Evolutionary conservation across 768 basidiomycete genomes (phyloP).

Genomic region (Leccinum imitatum): DNA sequence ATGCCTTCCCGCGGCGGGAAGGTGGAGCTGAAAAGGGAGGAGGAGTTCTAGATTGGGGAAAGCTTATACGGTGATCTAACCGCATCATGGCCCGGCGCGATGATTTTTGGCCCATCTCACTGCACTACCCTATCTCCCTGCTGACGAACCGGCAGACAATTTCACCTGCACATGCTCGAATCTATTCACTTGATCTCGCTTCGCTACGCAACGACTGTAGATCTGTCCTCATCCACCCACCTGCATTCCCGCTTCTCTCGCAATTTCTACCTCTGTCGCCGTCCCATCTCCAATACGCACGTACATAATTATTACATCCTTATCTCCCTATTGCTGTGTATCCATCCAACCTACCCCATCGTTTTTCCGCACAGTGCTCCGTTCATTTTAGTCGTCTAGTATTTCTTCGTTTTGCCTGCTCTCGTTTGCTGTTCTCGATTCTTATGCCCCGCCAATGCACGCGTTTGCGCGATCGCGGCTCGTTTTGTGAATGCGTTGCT

Average conservation of each 20-base stretch:
- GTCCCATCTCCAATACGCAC: conserved; percentile 8
- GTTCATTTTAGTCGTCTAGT: conserved; percentile 8
- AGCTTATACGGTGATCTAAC: conserved; percentile 46
- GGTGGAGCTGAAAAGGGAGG: conserved; percentile 37
- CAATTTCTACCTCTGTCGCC: conserved; percentile 10
- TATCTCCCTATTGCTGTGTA: conserved; percentile 29
- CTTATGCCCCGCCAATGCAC: conserved; percentile 3
- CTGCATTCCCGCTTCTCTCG: conserved; percentile 17
- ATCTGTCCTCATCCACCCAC: conserved; percentile 22
- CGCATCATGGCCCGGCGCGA: background rate
- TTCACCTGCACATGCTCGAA: conserved; percentile 27
- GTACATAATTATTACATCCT: conserved; percentile 29
- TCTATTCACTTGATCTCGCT: conserved; percentile 21
- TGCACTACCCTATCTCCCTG: conserved; percentile 6
- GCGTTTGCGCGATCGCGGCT: conserved; percentile 1
- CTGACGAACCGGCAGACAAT: conserved; percentile 20
- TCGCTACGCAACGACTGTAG: conserved; percentile 21
- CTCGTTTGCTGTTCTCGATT: conserved; percentile 20
- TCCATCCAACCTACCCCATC: conserved; percentile 21
- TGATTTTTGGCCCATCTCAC: conserved; percentile 2
- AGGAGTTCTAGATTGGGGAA: conserved; percentile 47
- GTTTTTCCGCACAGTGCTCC: conserved; percentile 21
- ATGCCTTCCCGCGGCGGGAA: conserved; percentile 85
- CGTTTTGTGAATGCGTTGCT: conserved; percentile 23
- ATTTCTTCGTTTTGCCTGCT: conserved; percentile 20